phyloP scores from a whole-genome alignment of 495 filamentous ascomycete species.

The Penicillium arizonense region DNA sequence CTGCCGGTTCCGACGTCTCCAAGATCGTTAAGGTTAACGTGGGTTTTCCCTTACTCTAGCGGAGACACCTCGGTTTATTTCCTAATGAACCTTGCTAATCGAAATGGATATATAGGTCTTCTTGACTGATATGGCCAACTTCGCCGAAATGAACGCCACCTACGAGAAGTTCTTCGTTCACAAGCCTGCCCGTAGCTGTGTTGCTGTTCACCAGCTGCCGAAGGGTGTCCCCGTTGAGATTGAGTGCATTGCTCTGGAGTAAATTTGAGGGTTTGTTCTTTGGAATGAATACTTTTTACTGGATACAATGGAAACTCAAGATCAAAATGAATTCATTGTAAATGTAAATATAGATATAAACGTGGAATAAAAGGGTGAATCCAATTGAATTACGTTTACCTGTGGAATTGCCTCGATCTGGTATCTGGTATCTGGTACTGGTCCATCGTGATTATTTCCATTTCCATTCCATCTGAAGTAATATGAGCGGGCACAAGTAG shows the following conservation, averaged over 20 bases:
- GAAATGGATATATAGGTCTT: conserved; percentile 53
- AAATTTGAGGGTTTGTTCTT: conserved; percentile 7
- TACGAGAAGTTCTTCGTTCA: conserved; percentile 85
- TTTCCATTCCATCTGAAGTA: background rate
- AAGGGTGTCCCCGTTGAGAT: conserved; percentile 92
- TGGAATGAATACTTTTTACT: no score
- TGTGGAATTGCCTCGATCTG: conserved; percentile 1
- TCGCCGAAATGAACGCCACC: conserved; percentile 81
- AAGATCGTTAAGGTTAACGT: conserved; percentile 75
- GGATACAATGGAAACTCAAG: no score
- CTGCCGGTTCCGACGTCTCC: conserved; percentile 70
- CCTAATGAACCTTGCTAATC: background rate
- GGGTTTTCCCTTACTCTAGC: conserved; percentile 27
- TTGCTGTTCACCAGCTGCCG: conserved; percentile 85
- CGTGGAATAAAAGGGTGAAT: background rate
- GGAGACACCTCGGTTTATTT: no score
- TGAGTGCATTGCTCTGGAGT: conserved; percentile 73
- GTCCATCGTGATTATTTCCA: conserved; percentile 1
- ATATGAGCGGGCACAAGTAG: conserved; percentile 2
- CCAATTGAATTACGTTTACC: conserved; percentile 1
- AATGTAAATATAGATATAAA: background rate
- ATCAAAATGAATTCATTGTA: no score
- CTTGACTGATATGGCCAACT: conserved; percentile 81
- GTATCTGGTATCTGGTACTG: background rate
- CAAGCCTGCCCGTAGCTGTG: conserved; percentile 91